Evolutionary conservation across 768 basidiomycete genomes (phyloP).

Genomic region (Rhodotorula sphaerocarpa): DNA sequence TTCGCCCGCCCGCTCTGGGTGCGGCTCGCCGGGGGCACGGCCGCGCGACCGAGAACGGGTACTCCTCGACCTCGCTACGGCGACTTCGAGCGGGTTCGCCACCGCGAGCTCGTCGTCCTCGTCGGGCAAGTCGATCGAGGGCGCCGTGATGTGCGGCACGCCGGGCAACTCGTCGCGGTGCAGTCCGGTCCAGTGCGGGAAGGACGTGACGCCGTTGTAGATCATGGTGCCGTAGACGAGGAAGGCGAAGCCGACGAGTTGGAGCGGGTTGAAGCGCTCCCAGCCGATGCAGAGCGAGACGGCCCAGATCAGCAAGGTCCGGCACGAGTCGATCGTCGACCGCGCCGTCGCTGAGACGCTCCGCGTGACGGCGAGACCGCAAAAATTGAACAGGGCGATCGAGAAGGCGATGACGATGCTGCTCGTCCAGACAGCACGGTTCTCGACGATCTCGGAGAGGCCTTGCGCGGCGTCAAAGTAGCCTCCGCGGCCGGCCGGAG

Average conservation of each 20-base stretch:
- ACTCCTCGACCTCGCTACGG: no score
- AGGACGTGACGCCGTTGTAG: slow-evolving; percentile 36
- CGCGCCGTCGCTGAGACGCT: slow-evolving; percentile 88
- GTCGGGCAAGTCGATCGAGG: no score
- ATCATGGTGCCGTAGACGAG: slow-evolving; percentile 74
- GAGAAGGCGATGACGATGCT: slow-evolving; percentile 63
- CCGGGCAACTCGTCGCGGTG: slow-evolving; percentile 17
- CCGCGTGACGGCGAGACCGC: slow-evolving; percentile 40
- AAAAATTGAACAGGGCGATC: slow-evolving; percentile 79
- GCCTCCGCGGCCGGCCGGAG: slow-evolving; percentile 50
- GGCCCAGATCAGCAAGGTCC: slow-evolving; percentile 88
- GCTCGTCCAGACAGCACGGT: slow-evolving; percentile 61
- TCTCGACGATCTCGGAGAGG: slow-evolving; percentile 76
- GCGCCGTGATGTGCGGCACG: background rate
- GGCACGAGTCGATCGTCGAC: slow-evolving; percentile 84
- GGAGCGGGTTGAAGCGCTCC: slow-evolving; percentile 36
- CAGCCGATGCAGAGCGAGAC: slow-evolving; percentile 39
- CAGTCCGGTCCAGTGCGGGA: slow-evolving; percentile 34
- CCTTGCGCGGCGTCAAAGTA: slow-evolving; percentile 80
- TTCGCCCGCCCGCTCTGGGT: no score
- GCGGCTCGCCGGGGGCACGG: no score
- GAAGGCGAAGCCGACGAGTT: slow-evolving; percentile 71
- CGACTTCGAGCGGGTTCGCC: no score
- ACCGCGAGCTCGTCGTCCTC: no score
- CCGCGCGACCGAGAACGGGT: no score